Conservation (phyloP, 371 early-diverging fungal genomes). For the Circinella umbellata region DNA sequence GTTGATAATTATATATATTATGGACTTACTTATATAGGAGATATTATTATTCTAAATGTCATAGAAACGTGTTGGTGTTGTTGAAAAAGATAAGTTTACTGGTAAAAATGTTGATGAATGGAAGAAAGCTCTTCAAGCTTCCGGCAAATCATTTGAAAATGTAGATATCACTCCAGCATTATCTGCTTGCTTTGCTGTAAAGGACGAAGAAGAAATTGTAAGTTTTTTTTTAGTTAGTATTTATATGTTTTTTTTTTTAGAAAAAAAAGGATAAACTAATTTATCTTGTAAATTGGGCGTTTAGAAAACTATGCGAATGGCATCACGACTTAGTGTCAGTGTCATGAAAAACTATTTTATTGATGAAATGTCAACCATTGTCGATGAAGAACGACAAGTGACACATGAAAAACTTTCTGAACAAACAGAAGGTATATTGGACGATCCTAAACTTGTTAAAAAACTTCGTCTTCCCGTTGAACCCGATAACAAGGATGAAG, state of each 20-base stretch:
- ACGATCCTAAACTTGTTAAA: slow-evolving; percentile 70
- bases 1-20: background rate
- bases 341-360: slow-evolving; percentile 89
- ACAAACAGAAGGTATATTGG: slow-evolving; percentile 71
- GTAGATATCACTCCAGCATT: slow-evolving; percentile 80
- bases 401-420: slow-evolving; percentile 90
- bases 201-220: slow-evolving; percentile 91
- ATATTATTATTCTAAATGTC: background rate
- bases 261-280: no score
- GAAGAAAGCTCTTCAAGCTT: slow-evolving; percentile 62
- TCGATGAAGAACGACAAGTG: slow-evolving; percentile 88
- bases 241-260: no score
- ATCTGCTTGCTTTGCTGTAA: slow-evolving; percentile 79
- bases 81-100: slow-evolving; percentile 76
- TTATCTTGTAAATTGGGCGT: background rate
- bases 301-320: slow-evolving; percentile 74
- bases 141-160: slow-evolving; percentile 57
- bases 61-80: slow-evolving; percentile 77
- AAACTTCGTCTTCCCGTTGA: slow-evolving; percentile 74
- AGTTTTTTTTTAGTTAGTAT: slow-evolving; percentile 10
- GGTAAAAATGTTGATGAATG: slow-evolving; percentile 87
- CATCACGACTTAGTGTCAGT: slow-evolving; percentile 73
- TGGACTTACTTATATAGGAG: no score
- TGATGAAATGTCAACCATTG: slow-evolving; percentile 79
- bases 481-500: slow-evolving; percentile 49